Evolutionary conservation across 2,329 filamentous ascomycete genomes (phyloP).

Genomic region (Podosphaera xanthii): DNA sequence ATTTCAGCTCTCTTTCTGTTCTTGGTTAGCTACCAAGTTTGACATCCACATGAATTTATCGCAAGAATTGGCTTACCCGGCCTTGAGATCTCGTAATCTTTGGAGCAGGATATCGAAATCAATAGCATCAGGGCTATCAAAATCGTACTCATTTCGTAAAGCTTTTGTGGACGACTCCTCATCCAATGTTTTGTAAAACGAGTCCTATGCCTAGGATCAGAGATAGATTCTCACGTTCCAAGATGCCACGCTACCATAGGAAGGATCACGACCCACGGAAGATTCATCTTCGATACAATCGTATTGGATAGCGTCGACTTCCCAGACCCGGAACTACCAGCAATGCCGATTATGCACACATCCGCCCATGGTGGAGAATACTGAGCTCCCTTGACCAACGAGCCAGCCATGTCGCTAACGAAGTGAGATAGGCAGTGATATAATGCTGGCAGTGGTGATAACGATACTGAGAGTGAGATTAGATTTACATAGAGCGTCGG

Average conservation of each 20-base stretch:
- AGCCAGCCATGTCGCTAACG: slow-evolving; percentile 6
- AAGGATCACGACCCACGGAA: slow-evolving; percentile 95
- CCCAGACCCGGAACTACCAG: slow-evolving; percentile 79
- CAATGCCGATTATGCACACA: slow-evolving; percentile 87
- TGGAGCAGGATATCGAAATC: slow-evolving; percentile 81
- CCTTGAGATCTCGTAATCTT: slow-evolving; percentile 61
- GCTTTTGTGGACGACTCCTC: slow-evolving; percentile 58
- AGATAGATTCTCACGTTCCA: not conserved
- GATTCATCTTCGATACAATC: slow-evolving; percentile 69
- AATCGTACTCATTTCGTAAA: slow-evolving; percentile 83
- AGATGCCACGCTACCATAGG: slow-evolving; percentile 46
- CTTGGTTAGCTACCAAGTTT: not conserved
- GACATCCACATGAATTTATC: not conserved
- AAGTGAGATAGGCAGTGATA: too few species aligned
- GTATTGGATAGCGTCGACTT: slow-evolving; percentile 88
- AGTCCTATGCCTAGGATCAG: slow-evolving; percentile 38
- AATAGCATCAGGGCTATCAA: slow-evolving; percentile 81
- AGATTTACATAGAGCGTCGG: too few species aligned
- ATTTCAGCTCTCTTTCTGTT: slow-evolving; percentile 67
- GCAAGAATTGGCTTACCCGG: slow-evolving; percentile 37
- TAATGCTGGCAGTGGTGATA: too few species aligned
- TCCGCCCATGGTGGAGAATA: slow-evolving; percentile 94
- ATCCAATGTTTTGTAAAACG: slow-evolving; percentile 81
- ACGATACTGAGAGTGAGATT: too few species aligned
- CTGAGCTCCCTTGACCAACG: slow-evolving; percentile 27